Evolutionary conservation across 2,329 filamentous ascomycete genomes (phyloP).

Genomic region (Trichoderma sp.): DNA sequence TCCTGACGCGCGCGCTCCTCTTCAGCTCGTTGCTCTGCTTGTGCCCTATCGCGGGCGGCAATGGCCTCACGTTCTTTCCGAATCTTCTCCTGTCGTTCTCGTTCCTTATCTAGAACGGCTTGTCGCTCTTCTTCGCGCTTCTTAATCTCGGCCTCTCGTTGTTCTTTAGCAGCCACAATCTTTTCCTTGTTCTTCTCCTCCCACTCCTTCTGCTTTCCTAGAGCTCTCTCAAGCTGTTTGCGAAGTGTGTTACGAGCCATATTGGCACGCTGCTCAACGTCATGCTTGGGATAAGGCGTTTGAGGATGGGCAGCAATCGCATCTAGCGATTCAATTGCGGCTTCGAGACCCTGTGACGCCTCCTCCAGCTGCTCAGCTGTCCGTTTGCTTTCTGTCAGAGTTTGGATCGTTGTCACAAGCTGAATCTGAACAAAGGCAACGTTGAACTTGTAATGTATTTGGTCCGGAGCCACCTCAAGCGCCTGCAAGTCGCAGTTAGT

Average conservation of each 20-base stretch:
- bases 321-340: constrained; percentile 75
- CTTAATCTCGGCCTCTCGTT: constrained; percentile 78
- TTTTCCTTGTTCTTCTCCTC: constrained; percentile 92
- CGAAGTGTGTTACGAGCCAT: constrained; percentile 97
- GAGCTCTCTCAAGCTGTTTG: constrained; percentile 84
- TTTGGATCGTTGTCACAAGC: constrained; percentile 79
- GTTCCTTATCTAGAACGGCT: constrained; percentile 68
- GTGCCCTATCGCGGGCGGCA: constrained; percentile 71
- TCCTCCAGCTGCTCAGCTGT: constrained; percentile 79
- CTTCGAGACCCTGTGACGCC: constrained; percentile 78
- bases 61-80: constrained; percentile 85
- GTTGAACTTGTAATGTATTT: constrained; percentile 94
- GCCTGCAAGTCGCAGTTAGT: constrained; percentile 53
- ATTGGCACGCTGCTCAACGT: constrained; percentile 92
- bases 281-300: constrained; percentile 85
- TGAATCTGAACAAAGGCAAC: constrained; percentile 97
- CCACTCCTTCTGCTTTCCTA: constrained; percentile 84
- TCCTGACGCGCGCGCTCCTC: constrained; percentile 49
- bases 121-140: constrained; percentile 77
- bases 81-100: constrained; percentile 77
- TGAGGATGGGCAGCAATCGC: constrained; percentile 65
- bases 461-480: constrained; percentile 76
- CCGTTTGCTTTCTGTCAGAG: constrained; percentile 73
- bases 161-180: constrained; percentile 76
- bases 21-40: constrained; percentile 65